Evolutionary conservation across 2,329 filamentous ascomycete genomes (phyloP).

Genomic region (Spiromastix sp.): DNA sequence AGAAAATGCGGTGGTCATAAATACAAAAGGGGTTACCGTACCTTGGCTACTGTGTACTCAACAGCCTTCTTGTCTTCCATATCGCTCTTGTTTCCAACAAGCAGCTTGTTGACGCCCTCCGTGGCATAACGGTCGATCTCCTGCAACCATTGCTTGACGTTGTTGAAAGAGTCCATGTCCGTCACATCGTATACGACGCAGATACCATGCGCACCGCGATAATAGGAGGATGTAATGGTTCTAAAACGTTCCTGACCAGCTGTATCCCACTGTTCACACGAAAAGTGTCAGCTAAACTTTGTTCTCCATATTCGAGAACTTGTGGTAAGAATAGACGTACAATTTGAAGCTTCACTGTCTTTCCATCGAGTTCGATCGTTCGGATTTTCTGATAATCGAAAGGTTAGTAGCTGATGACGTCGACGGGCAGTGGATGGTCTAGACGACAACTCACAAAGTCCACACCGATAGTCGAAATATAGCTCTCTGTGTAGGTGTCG

Average conservation of each 20-base stretch:
- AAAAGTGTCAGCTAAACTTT: neutral
- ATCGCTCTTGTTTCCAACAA: constrained; percentile 99
- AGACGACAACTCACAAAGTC: constrained; percentile 67
- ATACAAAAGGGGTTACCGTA: no score
- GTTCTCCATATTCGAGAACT: neutral
- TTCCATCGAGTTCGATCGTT: constrained; percentile 97
- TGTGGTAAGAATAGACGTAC: constrained; percentile 46
- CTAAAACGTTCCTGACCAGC: constrained; percentile 98
- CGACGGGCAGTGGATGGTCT: neutral
- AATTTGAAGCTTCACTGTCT: constrained; percentile 99
- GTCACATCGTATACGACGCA: constrained; percentile 99
- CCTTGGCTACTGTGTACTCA: constrained; percentile 98
- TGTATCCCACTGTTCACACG: constrained; percentile 77
- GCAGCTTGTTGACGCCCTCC: constrained; percentile 97
- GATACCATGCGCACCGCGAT: constrained; percentile 96
- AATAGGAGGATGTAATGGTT: constrained; percentile 99
- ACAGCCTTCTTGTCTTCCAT: constrained; percentile 99
- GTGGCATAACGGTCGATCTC: constrained; percentile 99
- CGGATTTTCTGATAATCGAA: constrained; percentile 73
- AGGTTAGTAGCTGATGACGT: constrained; percentile 4
- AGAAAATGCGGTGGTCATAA: no score
- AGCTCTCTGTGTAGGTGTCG: constrained; percentile 98
- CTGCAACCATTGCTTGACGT: constrained; percentile 99
- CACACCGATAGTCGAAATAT: constrained; percentile 99
- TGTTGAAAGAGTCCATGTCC: constrained; percentile 99